Base-by-base conservation (phyloP, 2,329 filamentous ascomycete species). In the Aspergillus sp. region DNA sequence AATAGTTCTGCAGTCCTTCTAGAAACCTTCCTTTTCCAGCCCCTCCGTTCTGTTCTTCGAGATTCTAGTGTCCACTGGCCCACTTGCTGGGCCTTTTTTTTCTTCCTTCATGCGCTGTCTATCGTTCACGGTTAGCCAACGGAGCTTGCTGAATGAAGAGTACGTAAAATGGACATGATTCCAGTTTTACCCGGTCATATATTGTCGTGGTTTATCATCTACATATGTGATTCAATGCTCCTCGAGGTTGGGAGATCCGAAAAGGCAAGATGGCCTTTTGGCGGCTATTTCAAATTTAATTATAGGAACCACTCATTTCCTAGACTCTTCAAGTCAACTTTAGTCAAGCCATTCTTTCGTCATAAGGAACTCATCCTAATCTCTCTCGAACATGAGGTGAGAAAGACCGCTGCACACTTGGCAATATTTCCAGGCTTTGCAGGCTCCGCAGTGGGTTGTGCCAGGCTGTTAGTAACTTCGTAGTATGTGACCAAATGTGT, bases 401-500 rank as follows among this genome's bases (percentile, higher is more conserved):
- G 50, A 25, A 52, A 51, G 34, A 8, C 30, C 31, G 48, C 55
- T 22, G 34, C 49, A 45, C 34, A 49, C 38, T 19, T 41, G 43
- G 47, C 15, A 49, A 19, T 28, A 19, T 48, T 41, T 57, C 31
- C 30, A 57, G 45, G 54, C 38, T 55, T 50, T 60, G 48, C 46
- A 56, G 64, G 68, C 62, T 70, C 68, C 67, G 66, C 68, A 60
- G 68, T 70, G 68, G 66, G 56, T 46, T 67, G 50, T 30, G 30
- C 3, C 34, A 54, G 23, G 23, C 19, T 48, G n/a, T 55, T 19
- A 25, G 46, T 49, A 41, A 17, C 34, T 6, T 41, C 34, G 34
- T 13, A 41, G 34, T 41, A 41, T 13, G 8, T 41, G 34, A 41
- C 34, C 11, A 41, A 41, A 41, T 15, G 38, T n/a, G 31, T 25